phyloP scores from a whole-genome alignment of 148 eudicot genomes.

The Selenicereus undatus region DNA sequence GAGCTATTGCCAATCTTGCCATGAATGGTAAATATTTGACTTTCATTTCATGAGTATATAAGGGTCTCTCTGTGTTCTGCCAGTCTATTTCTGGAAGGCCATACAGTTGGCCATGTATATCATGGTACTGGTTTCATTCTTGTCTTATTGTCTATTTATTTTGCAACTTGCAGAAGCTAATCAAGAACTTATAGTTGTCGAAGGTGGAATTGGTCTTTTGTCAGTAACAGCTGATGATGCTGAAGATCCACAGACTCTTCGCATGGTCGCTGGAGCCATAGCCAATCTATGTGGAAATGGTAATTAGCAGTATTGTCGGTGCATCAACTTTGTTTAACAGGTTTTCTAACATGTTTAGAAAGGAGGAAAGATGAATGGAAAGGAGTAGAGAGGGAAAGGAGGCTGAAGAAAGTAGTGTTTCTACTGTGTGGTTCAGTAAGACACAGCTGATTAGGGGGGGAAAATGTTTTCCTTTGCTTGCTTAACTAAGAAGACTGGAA shows the following conservation, averaged over 20 bases:
- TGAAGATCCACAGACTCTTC: constrained; percentile 98
- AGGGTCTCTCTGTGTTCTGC: background rate
- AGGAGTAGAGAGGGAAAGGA: background rate
- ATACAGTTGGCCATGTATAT: background rate
- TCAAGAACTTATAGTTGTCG: constrained; percentile 91
- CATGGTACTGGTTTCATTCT: background rate
- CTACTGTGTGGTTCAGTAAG: background rate
- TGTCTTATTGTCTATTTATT: constrained; percentile 6
- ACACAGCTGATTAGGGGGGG: too few relatives aligned
- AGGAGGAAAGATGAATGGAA: background rate
- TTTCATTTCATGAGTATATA: background rate
- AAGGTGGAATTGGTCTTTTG: constrained; percentile 91
- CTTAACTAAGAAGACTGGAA: background rate
- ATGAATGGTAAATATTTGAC: constrained; percentile 67
- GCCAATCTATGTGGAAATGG: constrained; percentile 99
- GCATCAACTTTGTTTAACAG: background rate
- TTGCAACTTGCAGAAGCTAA: constrained; percentile 62
- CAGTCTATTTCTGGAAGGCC: background rate
- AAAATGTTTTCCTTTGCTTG: background rate
- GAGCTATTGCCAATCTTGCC: constrained; percentile 99
- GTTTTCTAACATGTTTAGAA: background rate
- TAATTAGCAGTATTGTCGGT: constrained; percentile 26
- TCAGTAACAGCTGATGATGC: constrained; percentile 94
- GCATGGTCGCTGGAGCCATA: constrained; percentile 99
- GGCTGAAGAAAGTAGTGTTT: background rate